A percentile compares a stretch with the other conserved stretches of the same genome.
These are phyloP conservation scores for Tolypocladium nubicola DNA, from an alignment of 2,329 filamentous ascomycete genomes.

Conservation along the genomic window DNA sequence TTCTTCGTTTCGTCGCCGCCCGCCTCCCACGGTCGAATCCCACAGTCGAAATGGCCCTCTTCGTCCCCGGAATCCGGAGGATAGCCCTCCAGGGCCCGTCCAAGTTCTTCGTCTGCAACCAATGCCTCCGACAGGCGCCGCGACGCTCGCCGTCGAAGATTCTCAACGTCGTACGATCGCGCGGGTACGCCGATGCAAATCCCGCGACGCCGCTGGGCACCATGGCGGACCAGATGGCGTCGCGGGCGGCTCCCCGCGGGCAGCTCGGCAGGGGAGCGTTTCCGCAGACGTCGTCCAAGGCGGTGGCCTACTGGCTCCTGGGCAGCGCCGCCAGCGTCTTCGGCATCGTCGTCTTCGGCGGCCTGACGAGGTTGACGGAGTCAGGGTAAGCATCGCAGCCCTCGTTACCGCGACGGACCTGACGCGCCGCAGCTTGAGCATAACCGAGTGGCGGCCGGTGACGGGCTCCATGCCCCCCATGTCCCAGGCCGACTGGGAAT, in stretches of 20 bases:
- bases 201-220: constrained; percentile 16
- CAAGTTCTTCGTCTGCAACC: constrained; percentile 35
- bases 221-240: constrained; percentile 15
- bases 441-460: constrained; percentile 97
- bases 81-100: constrained; percentile 26
- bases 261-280: constrained; percentile 28
- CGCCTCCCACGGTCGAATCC: constrained; percentile 1
- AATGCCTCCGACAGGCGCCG: constrained; percentile 31
- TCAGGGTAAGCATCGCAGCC: constrained; percentile 58
- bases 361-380: constrained; percentile 86
- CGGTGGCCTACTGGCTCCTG: constrained; percentile 84
- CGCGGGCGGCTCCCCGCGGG: constrained; percentile 5
- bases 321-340: constrained; percentile 90
- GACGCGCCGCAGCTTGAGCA: constrained; percentile 59
- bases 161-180: constrained; percentile 27
- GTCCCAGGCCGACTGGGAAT: constrained; percentile 73
- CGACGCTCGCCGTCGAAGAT: constrained; percentile 25
- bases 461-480: constrained; percentile 83
- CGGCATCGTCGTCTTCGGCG: constrained; percentile 92
- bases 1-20: neutral
- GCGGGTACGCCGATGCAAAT: constrained; percentile 24
- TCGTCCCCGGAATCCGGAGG: constrained; percentile 31
- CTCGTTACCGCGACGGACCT: neutral
- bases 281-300: constrained; percentile 58
- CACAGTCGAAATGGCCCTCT: constrained; percentile 25